Evolutionary conservation across 371 early-diverging fungal species (phyloP).

Genomic region (Mucor sp.): DNA sequence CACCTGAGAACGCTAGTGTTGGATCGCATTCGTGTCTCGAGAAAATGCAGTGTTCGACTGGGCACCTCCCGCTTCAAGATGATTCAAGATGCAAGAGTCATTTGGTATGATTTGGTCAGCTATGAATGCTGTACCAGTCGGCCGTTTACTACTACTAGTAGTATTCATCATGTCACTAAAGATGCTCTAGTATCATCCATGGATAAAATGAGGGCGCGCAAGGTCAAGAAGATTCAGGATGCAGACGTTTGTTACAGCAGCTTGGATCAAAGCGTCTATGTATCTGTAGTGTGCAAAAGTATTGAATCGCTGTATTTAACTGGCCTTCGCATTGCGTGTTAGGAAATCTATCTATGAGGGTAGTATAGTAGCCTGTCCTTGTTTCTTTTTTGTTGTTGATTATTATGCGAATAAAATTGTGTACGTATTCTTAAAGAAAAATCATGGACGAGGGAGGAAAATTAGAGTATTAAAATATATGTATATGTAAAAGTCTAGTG

Average conservation of each 20-base stretch:
- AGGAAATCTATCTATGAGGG: neutral
- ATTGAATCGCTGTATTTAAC: neutral
- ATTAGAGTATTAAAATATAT: neutral
- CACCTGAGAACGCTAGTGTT: neutral
- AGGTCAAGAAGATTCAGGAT: neutral
- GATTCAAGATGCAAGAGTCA: neutral
- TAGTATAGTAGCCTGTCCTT: no score
- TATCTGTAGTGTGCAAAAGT: neutral
- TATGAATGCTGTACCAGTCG: neutral
- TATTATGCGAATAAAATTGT: neutral
- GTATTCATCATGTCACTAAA: neutral
- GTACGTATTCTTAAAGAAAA: no score
- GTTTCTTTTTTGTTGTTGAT: no score
- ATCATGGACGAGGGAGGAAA: no score
- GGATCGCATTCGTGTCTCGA: neutral
- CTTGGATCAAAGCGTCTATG: neutral
- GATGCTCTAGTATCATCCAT: no score
- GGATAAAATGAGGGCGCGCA: neutral
- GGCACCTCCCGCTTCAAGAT: constrained; percentile 1
- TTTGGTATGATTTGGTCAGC: constrained; percentile 7
- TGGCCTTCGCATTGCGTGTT: neutral
- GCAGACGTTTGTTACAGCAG: neutral
- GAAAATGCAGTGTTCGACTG: constrained; percentile 1
- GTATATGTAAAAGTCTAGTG: neutral
- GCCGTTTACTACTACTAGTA: no score